phyloP scores from a whole-genome alignment of 805 yeast genomes.

The Ogataea nonfermentans region DNA sequence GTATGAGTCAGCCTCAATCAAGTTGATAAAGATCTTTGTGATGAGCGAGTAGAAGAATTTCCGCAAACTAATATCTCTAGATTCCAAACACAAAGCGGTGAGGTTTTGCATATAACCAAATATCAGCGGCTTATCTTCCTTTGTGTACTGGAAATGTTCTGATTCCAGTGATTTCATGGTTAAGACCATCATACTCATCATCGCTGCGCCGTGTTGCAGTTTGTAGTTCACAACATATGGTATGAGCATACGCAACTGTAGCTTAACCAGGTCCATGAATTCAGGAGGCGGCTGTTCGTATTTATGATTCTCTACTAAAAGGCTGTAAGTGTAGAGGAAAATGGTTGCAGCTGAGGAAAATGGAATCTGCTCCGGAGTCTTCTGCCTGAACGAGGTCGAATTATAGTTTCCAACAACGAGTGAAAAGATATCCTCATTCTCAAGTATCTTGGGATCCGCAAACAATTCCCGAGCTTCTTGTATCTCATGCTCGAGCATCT shows the following conservation, averaged over 20 bases:
- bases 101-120: slow-evolving; percentile 27
- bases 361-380: slow-evolving; percentile 16
- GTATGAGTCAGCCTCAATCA: slow-evolving; percentile 57
- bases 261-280: slow-evolving; percentile 36
- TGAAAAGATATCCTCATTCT: slow-evolving; percentile 41
- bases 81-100: slow-evolving; percentile 20
- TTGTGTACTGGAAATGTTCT: not conserved
- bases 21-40: slow-evolving; percentile 57
- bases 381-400: slow-evolving; percentile 22
- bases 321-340: slow-evolving; percentile 26
- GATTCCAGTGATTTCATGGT: slow-evolving; percentile 20
- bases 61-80: slow-evolving; percentile 15
- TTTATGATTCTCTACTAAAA: slow-evolving; percentile 18
- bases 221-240: slow-evolving; percentile 35
- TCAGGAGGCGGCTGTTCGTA: slow-evolving; percentile 9
- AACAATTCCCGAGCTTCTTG: slow-evolving; percentile 44
- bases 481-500: slow-evolving; percentile 36
- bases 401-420: slow-evolving; percentile 43
- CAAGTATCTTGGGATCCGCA: slow-evolving; percentile 20
- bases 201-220: slow-evolving; percentile 16
- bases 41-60: slow-evolving; percentile 55
- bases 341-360: slow-evolving; percentile 36
- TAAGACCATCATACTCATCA: slow-evolving; percentile 23
- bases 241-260: slow-evolving; percentile 41
- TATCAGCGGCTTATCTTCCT: slow-evolving; percentile 12